These are phyloP conservation scores for Nitzschia inconspicua DNA, from an alignment of 108 stramenopile genomes.

Conservation along the genomic window DNA sequence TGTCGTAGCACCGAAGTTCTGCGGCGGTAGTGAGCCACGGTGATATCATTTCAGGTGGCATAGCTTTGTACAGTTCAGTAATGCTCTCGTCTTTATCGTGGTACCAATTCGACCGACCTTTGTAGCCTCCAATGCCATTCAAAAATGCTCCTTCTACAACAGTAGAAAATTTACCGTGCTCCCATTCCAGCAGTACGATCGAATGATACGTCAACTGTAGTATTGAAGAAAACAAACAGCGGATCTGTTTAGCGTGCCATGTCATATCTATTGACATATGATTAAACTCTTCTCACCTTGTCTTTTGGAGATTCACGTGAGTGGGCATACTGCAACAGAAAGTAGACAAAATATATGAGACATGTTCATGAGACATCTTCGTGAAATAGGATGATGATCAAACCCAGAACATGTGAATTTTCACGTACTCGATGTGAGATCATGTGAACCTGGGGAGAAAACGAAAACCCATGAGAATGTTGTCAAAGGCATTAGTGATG, in stretches of 20 bases:
- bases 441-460: constrained; percentile 42
- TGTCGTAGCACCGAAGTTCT: constrained; percentile 66
- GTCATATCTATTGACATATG: background rate
- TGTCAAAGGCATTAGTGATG: background rate
- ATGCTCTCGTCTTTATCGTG: constrained; percentile 38
- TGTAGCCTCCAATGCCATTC: constrained; percentile 70
- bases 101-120: constrained; percentile 54
- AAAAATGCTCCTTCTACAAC: constrained; percentile 59
- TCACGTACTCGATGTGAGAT: constrained; percentile 48
- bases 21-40: constrained; percentile 49
- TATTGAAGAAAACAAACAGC: background rate
- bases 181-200: constrained; percentile 62
- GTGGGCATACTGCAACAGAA: constrained; percentile 37
- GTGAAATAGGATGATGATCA: background rate
- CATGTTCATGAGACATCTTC: background rate
- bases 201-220: constrained; percentile 44
- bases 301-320: constrained; percentile 48
- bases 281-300: constrained; percentile 1
- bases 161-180: constrained; percentile 55
- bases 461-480: background rate
- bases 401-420: too few relatives aligned
- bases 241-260: background rate
- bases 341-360: background rate
- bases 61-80: constrained; percentile 29
- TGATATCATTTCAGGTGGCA: constrained; percentile 56